A percentile compares a stretch with the other conserved stretches of the same genome.
phyloP scores from a whole-genome alignment of 495 filamentous ascomycete genomes.

The Xylaria palmicola region DNA sequence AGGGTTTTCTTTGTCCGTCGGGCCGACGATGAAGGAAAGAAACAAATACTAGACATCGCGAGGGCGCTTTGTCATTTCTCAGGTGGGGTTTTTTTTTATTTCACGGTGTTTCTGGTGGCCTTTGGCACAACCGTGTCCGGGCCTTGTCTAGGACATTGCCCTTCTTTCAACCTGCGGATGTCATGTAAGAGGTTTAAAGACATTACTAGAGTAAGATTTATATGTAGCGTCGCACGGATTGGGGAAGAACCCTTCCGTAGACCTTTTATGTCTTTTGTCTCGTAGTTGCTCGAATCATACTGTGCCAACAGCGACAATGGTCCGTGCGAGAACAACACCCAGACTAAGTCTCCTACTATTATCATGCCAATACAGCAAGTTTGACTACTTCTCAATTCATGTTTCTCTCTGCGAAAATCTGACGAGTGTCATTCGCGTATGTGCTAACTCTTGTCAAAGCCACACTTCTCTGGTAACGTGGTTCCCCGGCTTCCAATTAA shows the following conservation, averaged over 20 bases:
- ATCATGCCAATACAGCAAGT: background rate
- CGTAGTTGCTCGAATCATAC: background rate
- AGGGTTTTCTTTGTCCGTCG: constrained; percentile 24
- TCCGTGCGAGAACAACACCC: background rate
- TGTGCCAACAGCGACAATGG: background rate
- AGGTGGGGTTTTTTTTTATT: too few species aligned
- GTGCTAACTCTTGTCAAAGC: background rate
- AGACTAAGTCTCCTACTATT: background rate
- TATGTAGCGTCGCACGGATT: constrained; percentile 2
- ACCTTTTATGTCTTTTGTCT: constrained; percentile 15
- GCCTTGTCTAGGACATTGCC: constrained; percentile 25
- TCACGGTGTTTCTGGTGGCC: background rate
- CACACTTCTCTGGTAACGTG: background rate
- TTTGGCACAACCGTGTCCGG: constrained; percentile 4
- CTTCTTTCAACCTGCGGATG: constrained; percentile 26
- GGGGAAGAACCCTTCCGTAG: constrained; percentile 6
- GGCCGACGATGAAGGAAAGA: constrained; percentile 7
- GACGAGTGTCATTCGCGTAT: background rate
- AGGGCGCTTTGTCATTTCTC: constrained; percentile 26
- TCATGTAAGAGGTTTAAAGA: constrained; percentile 12
- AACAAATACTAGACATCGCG: constrained; percentile 12
- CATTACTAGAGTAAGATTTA: too few species aligned
- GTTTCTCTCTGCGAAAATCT: background rate
- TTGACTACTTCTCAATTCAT: background rate
- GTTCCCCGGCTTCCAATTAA: background rate